phyloP scores from a whole-genome alignment of 768 basidiomycete species.

The Amanita rubescens region DNA sequence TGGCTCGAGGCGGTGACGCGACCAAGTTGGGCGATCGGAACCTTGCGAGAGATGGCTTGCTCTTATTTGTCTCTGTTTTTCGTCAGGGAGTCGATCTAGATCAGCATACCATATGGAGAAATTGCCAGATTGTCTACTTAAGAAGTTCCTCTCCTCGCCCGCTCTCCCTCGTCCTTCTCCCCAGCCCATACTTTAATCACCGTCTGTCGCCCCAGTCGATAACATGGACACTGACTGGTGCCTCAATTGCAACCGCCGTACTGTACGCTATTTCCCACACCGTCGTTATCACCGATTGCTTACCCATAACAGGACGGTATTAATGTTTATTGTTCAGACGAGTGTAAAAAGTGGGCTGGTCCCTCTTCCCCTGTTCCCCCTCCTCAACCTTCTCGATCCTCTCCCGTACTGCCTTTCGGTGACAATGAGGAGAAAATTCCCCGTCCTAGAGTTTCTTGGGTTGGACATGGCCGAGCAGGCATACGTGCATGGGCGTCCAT shows the following conservation, averaged over 20 bases:
- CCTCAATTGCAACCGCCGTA: slow-evolving; percentile 51
- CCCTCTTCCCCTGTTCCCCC: slow-evolving; percentile 14
- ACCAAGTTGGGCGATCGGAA: neutral
- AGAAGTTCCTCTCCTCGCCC: slow-evolving; percentile 9
- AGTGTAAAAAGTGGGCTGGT: slow-evolving; percentile 30
- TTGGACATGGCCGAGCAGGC: slow-evolving; percentile 32
- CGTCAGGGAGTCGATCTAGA: slow-evolving; percentile 1
- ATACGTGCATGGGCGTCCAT: slow-evolving; percentile 42
- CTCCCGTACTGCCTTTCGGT: slow-evolving; percentile 9
- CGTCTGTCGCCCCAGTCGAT: slow-evolving; percentile 12
- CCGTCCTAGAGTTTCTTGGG: slow-evolving; percentile 22
- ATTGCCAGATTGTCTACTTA: slow-evolving; percentile 14
- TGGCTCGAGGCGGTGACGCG: neutral
- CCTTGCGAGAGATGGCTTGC: neutral
- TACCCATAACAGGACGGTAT: slow-evolving; percentile 22
- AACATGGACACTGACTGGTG: slow-evolving; percentile 69
- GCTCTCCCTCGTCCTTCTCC: slow-evolving; percentile 13
- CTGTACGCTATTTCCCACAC: slow-evolving; percentile 32
- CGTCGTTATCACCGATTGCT: slow-evolving; percentile 13
- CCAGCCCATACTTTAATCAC: slow-evolving; percentile 11
- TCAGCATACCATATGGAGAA: neutral
- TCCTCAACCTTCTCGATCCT: neutral
- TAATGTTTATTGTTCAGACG: slow-evolving; percentile 46
- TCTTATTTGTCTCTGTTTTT: neutral
- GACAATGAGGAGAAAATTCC: slow-evolving; percentile 21